Conservation (phyloP, 1,284 basidiomycete species). For the Ustilago tritici region DNA sequence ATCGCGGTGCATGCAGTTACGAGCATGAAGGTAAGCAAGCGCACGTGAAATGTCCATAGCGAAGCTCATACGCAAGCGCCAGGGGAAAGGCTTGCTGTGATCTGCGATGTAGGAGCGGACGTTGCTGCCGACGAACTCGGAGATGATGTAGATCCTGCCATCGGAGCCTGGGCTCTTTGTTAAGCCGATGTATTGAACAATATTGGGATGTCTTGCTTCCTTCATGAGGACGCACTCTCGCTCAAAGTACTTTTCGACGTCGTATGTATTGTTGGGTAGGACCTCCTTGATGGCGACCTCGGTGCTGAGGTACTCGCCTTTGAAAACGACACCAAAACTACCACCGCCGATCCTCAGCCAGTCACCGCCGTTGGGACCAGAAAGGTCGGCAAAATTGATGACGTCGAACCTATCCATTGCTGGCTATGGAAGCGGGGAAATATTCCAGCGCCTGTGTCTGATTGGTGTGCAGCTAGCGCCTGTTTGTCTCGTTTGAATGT, state of each 20-base stretch:
- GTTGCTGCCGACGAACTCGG: constrained; percentile 65
- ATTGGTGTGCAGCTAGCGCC: not conserved
- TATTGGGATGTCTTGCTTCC: constrained; percentile 89
- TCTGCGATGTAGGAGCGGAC: constrained; percentile 63
- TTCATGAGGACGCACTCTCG: constrained; percentile 97
- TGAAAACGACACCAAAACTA: constrained; percentile 65
- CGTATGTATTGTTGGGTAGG: constrained; percentile 86
- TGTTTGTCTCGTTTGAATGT: not conserved
- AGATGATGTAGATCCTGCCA: constrained; percentile 73
- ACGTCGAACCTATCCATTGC: constrained; percentile 65
- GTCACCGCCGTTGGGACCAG: constrained; percentile 59
- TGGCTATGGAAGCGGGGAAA: not conserved
- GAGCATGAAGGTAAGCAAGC: constrained; percentile 94
- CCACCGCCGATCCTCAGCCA: constrained; percentile 65
- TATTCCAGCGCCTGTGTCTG: not conserved
- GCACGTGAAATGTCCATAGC: constrained; percentile 93
- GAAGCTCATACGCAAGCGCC: constrained; percentile 82
- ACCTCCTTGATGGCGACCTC: constrained; percentile 97
- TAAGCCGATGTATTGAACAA: constrained; percentile 92
- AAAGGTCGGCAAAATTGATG: constrained; percentile 63
- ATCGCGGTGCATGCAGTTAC: constrained; percentile 80
- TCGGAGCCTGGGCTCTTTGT: constrained; percentile 85
- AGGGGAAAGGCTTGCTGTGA: constrained; percentile 58
- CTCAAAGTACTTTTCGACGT: constrained; percentile 95
- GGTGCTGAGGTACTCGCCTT: constrained; percentile 89